A percentile compares a stretch with the other conserved stretches of the same genome.
Evolutionary conservation across 1,284 basidiomycete species (phyloP).

Genomic region (Cryptococcus jaspeensis): DNA sequence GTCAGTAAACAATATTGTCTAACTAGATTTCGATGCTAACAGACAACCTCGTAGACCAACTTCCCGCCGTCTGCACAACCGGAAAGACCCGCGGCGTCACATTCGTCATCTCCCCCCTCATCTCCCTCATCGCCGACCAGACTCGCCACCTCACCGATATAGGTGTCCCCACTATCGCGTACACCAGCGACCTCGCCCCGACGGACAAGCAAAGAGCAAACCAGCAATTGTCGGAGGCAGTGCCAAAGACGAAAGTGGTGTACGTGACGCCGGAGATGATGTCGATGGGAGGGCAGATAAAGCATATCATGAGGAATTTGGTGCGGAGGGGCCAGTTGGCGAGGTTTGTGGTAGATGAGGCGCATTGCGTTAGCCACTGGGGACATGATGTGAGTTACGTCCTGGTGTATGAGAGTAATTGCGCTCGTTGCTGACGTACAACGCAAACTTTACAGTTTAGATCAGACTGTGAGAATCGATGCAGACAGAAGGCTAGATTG

Average conservation of each 20-base stretch:
- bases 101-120: conserved; percentile 84
- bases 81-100: conserved; percentile 80
- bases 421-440: neutral
- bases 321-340: conserved; percentile 64
- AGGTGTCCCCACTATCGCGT: conserved; percentile 68
- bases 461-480: conserved; percentile 39
- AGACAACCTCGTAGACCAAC: conserved; percentile 54
- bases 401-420: no score
- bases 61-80: conserved; percentile 77
- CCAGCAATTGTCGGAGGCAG: conserved; percentile 54
- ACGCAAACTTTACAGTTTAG: conserved; percentile 38
- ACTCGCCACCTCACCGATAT: conserved; percentile 67
- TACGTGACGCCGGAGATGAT: conserved; percentile 96
- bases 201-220: conserved; percentile 51
- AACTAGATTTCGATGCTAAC: neutral
- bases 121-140: conserved; percentile 90
- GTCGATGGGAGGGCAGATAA: conserved; percentile 62
- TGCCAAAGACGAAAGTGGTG: conserved; percentile 60
- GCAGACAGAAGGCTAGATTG: neutral
- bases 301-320: conserved; percentile 61
- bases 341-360: conserved; percentile 93
- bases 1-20: conserved; percentile 38
- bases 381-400: conserved; percentile 50
- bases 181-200: conserved; percentile 62
- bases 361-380: conserved; percentile 76